These are phyloP conservation scores for Cercospora sp. DNA, from an alignment of 2,329 filamentous ascomycete species.

Conservation along the genomic window DNA sequence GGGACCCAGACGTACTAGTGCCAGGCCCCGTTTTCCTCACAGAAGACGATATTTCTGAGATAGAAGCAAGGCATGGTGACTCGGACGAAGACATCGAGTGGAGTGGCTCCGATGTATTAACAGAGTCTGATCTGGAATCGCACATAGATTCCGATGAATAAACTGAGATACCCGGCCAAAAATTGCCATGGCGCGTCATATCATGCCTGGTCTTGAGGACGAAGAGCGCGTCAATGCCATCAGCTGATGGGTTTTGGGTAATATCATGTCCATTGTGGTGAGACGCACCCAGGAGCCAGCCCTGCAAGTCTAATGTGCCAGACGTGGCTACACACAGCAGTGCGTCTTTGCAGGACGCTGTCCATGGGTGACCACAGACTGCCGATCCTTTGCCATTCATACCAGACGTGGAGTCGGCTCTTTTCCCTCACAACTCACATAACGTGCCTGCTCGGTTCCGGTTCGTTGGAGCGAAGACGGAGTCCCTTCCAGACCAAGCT, in stretches of 20 bases:
- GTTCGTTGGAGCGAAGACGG: not conserved
- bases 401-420: not conserved
- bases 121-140: not conserved
- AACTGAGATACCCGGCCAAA: not conserved
- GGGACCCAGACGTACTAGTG: not conserved
- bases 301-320: not conserved
- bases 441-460: not conserved
- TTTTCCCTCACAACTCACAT: not conserved
- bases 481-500: not conserved
- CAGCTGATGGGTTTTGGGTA: not conserved
- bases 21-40: not conserved
- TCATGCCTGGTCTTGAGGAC: not conserved
- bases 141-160: not conserved
- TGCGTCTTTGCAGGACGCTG: not conserved
- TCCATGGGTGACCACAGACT: not conserved
- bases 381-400: not conserved
- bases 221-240: not conserved
- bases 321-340: not conserved
- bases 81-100: not conserved
- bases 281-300: not conserved
- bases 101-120: not conserved
- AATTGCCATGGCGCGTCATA: not conserved
- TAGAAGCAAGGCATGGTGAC: not conserved
- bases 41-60: not conserved
- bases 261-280: not conserved